These are phyloP conservation scores for Pichia sp. DNA, from an alignment of 1,139 yeast genomes.

Conservation along the genomic window DNA sequence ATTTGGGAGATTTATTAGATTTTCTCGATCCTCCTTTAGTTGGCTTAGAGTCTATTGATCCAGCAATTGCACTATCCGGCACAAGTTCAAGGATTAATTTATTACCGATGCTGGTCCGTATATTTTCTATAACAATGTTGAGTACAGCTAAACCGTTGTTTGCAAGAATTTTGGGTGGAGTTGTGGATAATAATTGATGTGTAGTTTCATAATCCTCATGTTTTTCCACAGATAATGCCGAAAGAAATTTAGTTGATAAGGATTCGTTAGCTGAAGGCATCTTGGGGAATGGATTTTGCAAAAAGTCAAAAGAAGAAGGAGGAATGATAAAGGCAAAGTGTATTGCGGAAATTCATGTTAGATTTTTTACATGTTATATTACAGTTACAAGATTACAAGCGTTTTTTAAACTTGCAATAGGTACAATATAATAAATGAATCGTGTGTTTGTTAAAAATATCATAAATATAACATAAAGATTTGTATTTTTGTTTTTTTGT, in stretches of 20 bases:
- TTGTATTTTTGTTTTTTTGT: too few relatives aligned
- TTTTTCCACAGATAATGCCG: constrained; percentile 52
- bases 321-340: too few relatives aligned
- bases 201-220: constrained; percentile 54
- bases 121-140: constrained; percentile 53
- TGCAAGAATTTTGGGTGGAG: constrained; percentile 62
- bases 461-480: constrained; percentile 13
- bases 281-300: neutral
- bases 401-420: too few relatives aligned
- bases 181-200: constrained; percentile 40
- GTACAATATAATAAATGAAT: neutral
- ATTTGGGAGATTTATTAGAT: constrained; percentile 3
- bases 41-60: constrained; percentile 8
- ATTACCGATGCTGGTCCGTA: constrained; percentile 79
- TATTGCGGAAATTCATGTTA: too few relatives aligned
- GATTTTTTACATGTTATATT: too few relatives aligned
- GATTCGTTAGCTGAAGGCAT: constrained; percentile 13
- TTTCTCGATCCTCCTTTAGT: neutral
- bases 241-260: constrained; percentile 41
- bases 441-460: neutral
- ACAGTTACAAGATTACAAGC: too few relatives aligned
- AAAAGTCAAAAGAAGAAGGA: too few relatives aligned
- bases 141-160: constrained; percentile 68
- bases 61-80: constrained; percentile 40
- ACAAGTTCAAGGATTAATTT: constrained; percentile 61